Base-by-base conservation (phyloP, 1,284 basidiomycete genomes). In the Pterula multifida region DNA sequence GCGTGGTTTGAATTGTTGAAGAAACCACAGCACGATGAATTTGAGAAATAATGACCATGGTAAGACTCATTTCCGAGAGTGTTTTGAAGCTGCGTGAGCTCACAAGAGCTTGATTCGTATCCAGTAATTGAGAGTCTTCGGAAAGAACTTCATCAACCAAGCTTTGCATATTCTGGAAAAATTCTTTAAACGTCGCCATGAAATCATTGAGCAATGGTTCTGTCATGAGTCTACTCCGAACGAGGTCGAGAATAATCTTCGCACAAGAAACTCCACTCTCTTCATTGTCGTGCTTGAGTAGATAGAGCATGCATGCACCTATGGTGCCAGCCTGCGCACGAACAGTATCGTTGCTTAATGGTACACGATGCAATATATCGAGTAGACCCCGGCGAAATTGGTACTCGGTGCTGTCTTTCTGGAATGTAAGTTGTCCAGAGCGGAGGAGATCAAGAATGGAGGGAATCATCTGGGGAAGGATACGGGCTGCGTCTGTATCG, bases 241-340 rank as follows among this genome's bases (percentile, higher is more conserved):
- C 70, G 25, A 85, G 65, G 65, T 99, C 96, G 54, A 93, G 85
- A 59, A 96, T 78, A 52, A 86, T 87, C 68, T 98, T 98, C 75
- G 95, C 90, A 50, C 86, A 90, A 2, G 86, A 76, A 26, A 87
- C 78, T 1, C 89, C 96, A 61, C 94, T 96, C 61, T 99, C 96
- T 68, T 99, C 96, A 62, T 96, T 98, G 70, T 99, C 97, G 55
- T 81, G 73, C 47, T 87, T 85, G 39, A 98, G 73, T 39, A 94
- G 72, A 56, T 87, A 75, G 49, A 98, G 75, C 77, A 97, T 76
- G 46, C 78, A 78, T 47, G 75, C 75, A 65, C 90, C 86, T 47
- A 98, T 78, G 15, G 76, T 66, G 25, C 77, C 69, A 23, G 82
- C 77, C 57, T 90, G 83, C 36, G 79, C 73, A 42, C 88, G 78